phyloP scores from a whole-genome alignment of 768 basidiomycete genomes.

The Amanita phalloides region DNA sequence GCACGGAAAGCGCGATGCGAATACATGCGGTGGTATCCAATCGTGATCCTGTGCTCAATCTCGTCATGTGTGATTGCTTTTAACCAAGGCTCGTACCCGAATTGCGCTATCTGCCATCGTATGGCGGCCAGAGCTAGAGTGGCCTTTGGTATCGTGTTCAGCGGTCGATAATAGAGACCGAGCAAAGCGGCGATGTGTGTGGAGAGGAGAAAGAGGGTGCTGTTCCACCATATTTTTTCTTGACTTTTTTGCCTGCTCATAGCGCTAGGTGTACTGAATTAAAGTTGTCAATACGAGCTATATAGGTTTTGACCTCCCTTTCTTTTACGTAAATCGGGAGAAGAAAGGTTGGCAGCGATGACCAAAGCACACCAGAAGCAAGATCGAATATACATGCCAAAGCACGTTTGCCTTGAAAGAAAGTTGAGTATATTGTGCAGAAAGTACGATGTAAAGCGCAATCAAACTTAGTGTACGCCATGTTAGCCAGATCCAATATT shows the following conservation, averaged over 20 bases:
- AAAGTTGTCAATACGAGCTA: neutral
- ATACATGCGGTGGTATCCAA: constrained; percentile 75
- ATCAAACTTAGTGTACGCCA: constrained; percentile 7
- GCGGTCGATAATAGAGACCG: constrained; percentile 43
- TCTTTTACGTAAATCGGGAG: neutral
- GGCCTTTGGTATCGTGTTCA: constrained; percentile 25
- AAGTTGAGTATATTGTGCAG: neutral
- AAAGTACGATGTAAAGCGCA: neutral
- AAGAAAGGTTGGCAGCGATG: neutral
- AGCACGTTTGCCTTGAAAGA: no score
- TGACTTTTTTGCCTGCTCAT: neutral
- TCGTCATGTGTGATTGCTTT: neutral
- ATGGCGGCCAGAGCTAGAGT: constrained; percentile 44
- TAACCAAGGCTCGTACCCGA: constrained; percentile 38
- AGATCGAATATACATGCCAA: no score
- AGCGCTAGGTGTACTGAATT: neutral
- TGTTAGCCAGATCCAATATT: neutral
- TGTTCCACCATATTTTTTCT: constrained; percentile 49
- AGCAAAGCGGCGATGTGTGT: constrained; percentile 46
- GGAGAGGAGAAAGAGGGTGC: constrained; percentile 43
- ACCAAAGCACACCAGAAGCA: no score
- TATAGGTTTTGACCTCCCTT: neutral
- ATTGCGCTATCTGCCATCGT: constrained; percentile 60
- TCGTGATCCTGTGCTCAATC: constrained; percentile 40
- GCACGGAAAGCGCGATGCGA: constrained; percentile 67